These are phyloP conservation scores for Neurospora sp. DNA, from an alignment of 495 filamentous ascomycete species.

Conservation along the genomic window DNA sequence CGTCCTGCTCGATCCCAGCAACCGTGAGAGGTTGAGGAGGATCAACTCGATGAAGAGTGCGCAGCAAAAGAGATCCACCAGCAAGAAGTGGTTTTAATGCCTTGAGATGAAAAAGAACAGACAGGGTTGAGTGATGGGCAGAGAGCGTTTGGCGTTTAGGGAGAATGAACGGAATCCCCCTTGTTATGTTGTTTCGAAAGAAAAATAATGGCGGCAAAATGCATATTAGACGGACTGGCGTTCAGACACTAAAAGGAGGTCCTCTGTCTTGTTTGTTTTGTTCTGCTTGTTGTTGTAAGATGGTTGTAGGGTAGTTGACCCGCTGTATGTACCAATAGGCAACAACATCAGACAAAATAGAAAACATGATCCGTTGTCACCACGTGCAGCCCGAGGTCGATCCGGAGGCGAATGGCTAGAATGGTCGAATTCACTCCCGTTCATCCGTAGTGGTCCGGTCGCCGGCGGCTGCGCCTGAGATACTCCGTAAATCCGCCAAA, in stretches of 20 bases:
- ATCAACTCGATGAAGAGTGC: constrained; percentile 36
- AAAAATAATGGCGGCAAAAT: background rate
- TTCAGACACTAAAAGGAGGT: background rate
- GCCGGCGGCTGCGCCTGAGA: background rate
- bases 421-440: background rate
- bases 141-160: background rate
- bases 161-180: background rate
- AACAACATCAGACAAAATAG: background rate
- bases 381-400: background rate
- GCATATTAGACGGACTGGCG: background rate
- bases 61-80: constrained; percentile 15
- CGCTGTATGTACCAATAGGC: background rate
- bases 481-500: background rate
- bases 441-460: background rate
- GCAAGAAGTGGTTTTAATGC: constrained; percentile 23
- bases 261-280: background rate
- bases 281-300: background rate
- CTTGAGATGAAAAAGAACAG: background rate
- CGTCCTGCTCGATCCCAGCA: constrained; percentile 31
- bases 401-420: background rate
- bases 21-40: constrained; percentile 34
- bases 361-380: background rate
- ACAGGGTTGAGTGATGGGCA: background rate
- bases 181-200: background rate
- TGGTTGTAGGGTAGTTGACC: background rate